A percentile compares a stretch with the other conserved stretches of the same genome.
Evolutionary conservation across 768 basidiomycete species (phyloP).

Genomic region (Psilocybe sp.): DNA sequence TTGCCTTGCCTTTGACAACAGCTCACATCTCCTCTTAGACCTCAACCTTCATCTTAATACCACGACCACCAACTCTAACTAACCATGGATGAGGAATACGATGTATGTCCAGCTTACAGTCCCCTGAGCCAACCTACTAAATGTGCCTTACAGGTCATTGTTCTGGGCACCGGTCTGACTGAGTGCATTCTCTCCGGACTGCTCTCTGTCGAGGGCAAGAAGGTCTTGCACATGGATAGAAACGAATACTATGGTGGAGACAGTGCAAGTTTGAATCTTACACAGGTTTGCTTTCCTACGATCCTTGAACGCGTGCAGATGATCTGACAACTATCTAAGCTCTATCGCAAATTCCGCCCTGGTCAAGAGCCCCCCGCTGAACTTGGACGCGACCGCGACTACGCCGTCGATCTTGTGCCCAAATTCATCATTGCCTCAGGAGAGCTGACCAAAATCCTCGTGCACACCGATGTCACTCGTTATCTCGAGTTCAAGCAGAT

Average conservation of each 20-base stretch:
- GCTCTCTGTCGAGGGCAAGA: conserved; percentile 99
- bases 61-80: conserved; percentile 15
- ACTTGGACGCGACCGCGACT: conserved; percentile 96
- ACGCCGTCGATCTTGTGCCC: conserved; percentile 95
- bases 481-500: conserved; percentile 99
- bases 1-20: conserved; percentile 13
- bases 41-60: conserved; percentile 17
- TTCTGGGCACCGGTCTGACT: conserved; percentile 95
- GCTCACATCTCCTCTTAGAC: conserved; percentile 7
- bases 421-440: conserved; percentile 99
- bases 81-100: conserved; percentile 98
- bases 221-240: conserved; percentile 97
- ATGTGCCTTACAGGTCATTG: conserved; percentile 61
- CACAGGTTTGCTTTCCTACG: conserved; percentile 62
- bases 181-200: conserved; percentile 98
- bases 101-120: conserved; percentile 48
- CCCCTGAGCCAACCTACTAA: conserved; percentile 9
- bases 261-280: conserved; percentile 94
- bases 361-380: conserved; percentile 73
- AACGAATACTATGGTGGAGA: conserved; percentile 99
- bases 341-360: conserved; percentile 93
- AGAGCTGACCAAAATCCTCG: conserved; percentile 95
- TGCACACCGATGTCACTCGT: conserved; percentile 97
- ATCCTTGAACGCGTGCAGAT: background rate
- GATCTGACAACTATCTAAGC: conserved; percentile 40